Evolutionary conservation across 2,329 filamentous ascomycete species (phyloP).

Genomic region (Aspergillus phoenicis): DNA sequence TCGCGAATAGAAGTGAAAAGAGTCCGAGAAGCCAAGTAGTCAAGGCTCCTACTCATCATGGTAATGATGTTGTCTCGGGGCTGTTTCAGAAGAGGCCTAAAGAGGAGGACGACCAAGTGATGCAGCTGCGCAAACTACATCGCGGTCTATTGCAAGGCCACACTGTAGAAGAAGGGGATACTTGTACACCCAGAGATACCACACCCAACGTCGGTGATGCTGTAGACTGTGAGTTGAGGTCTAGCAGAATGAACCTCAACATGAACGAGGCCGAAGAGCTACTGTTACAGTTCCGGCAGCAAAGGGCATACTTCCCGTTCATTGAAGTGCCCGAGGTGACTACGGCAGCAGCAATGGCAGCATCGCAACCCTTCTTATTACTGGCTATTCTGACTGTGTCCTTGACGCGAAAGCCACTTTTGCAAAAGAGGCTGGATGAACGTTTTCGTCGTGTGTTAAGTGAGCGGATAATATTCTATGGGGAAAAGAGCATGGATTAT

Average conservation of each 20-base stretch:
- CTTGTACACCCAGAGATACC: neutral
- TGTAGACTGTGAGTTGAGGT: neutral
- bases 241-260: neutral
- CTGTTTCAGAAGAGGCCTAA: neutral
- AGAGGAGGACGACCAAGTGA: neutral
- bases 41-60: too few relatives aligned
- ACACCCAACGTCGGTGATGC: too few relatives aligned
- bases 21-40: neutral
- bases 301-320: neutral
- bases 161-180: neutral
- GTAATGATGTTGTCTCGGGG: neutral
- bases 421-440: constrained; percentile 1
- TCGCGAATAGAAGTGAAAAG: neutral
- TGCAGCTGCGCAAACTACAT: neutral
- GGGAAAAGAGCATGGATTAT: constrained; percentile 7
- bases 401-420: neutral
- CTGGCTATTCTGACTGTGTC: neutral
- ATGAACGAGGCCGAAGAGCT: constrained; percentile 1
- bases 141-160: neutral
- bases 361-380: neutral
- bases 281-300: neutral
- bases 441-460: constrained; percentile 5
- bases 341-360: neutral
- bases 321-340: neutral
- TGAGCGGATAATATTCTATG: neutral